phyloP scores from a whole-genome alignment of 805 yeast genomes.

The Candida michaelii region DNA sequence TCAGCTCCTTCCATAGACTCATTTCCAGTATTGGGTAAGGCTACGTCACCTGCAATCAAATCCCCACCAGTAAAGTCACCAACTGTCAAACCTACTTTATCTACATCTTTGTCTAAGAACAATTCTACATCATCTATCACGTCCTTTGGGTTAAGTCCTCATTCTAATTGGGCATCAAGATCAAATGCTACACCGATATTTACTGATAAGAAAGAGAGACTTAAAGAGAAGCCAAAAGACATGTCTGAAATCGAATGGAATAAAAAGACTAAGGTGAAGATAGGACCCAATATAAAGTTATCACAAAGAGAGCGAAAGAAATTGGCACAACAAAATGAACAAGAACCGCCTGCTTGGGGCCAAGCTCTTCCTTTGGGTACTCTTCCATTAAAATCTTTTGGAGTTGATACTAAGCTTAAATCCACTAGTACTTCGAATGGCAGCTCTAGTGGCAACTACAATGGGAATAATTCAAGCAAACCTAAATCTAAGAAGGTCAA shows the following conservation, averaged over 20 bases:
- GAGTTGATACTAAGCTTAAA: background rate
- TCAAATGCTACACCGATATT: constrained; percentile 16
- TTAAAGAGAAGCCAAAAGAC: background rate
- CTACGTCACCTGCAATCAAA: background rate
- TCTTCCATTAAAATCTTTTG: background rate
- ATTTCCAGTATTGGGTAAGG: constrained; percentile 6
- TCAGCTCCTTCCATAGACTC: background rate
- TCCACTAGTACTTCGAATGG: background rate
- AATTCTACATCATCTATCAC: background rate
- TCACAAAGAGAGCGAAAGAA: constrained; percentile 64
- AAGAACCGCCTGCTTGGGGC: constrained; percentile 5
- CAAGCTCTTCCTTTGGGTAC: background rate
- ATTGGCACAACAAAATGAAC: constrained; percentile 20
- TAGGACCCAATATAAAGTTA: constrained; percentile 40
- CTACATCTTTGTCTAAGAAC: background rate
- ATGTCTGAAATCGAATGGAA: constrained; percentile 8
- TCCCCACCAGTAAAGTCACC: background rate
- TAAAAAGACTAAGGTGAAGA: constrained; percentile 24
- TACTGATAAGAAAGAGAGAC: background rate
- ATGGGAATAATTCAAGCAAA: no score
- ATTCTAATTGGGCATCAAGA: constrained; percentile 28
- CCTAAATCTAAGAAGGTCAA: background rate
- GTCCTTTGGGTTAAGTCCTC: constrained; percentile 22
- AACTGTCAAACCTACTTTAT: background rate
- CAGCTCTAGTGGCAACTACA: background rate